phyloP scores from a whole-genome alignment of 1,139 yeast species.

The Taphrina wiesneri region DNA sequence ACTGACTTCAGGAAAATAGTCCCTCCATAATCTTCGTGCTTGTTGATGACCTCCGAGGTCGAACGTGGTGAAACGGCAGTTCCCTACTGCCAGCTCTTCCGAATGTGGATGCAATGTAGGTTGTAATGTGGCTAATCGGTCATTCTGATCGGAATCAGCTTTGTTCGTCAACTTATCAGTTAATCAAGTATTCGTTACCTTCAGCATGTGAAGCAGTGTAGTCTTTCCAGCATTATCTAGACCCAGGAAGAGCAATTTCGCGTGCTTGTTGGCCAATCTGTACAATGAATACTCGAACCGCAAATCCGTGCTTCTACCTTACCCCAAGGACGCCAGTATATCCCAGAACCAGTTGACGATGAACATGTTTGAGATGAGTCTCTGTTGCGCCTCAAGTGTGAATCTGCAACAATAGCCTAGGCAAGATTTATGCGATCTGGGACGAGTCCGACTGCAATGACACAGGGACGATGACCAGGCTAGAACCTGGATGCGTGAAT shows the following conservation, averaged over 20 bases:
- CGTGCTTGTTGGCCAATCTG: conserved; percentile 92
- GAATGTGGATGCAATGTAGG: conserved; percentile 98
- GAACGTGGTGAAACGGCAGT: conserved; percentile 93
- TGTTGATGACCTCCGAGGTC: conserved; percentile 98
- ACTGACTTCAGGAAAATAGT: conserved; percentile 97
- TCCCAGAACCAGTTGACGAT: conserved; percentile 34
- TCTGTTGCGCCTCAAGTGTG: background rate
- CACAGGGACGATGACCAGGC: background rate
- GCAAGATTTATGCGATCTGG: background rate
- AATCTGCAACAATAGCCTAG: background rate
- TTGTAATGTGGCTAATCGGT: conserved; percentile 93
- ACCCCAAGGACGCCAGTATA: conserved; percentile 32
- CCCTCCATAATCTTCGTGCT: conserved; percentile 99
- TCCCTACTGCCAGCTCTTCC: conserved; percentile 95
- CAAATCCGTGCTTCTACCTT: background rate
- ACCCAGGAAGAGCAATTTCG: conserved; percentile 91
- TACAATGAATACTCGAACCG: conserved; percentile 42
- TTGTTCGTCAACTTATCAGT: no score
- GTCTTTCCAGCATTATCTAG: conserved; percentile 99
- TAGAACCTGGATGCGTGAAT: background rate
- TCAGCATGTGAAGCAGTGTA: conserved; percentile 92
- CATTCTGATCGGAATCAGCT: conserved; percentile 56
- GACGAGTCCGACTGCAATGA: background rate
- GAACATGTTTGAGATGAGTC: conserved; percentile 7
- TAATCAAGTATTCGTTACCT: conserved; percentile 45